Evolutionary conservation across 1,139 yeast species (phyloP), one percentile per base, ranked within the genome.

Genomic region (Blastobotrys buckinghamii): DNA sequence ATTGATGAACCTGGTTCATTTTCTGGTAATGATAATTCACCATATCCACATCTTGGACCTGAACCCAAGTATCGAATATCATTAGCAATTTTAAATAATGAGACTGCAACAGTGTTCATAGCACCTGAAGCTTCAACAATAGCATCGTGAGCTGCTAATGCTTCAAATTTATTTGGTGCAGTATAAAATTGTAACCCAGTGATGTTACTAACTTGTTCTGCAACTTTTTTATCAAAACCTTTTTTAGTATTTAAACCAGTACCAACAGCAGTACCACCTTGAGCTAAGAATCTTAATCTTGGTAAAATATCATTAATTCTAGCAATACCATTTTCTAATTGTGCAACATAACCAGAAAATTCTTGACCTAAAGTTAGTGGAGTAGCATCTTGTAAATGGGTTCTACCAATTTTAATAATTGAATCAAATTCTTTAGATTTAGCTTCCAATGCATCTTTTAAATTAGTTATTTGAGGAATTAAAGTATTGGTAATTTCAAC

Each of bases 181-280:
- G 98, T 89, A 70, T 78, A 72, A 74, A 92, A 92, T 53, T 82
- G 81, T 63, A 86, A 77, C 47, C 97, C 97, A 48, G 97, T 88
- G 69, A 88, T 78, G 60, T 79, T 77, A 52, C 94, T 70, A 40
- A 89, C 94, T 65, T 82, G 78, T 52, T 75, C 79, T 53, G 96
- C 96, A 58, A 92, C 79, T 62, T 84, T 81, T 59, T 74, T 81
- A 63, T 89, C 95, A 68, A 86, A 92, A 17, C 97, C 97, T 66
- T 79, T 79, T 65, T 70, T 83, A 70, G 98, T 90, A 80, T 92
- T 92, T 60, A 92, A 79, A 57, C 98, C 98, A 50, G 98, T 92
- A 61, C 98, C 98, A 50, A 92, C 98, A 53, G 98, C 98, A 56
- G 98, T 92, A 72, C 98, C 98, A 73, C 98, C 98, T 76, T 92